Conservation (phyloP, 352 stramenopile species). For the Elongisporangium senticosum region DNA sequence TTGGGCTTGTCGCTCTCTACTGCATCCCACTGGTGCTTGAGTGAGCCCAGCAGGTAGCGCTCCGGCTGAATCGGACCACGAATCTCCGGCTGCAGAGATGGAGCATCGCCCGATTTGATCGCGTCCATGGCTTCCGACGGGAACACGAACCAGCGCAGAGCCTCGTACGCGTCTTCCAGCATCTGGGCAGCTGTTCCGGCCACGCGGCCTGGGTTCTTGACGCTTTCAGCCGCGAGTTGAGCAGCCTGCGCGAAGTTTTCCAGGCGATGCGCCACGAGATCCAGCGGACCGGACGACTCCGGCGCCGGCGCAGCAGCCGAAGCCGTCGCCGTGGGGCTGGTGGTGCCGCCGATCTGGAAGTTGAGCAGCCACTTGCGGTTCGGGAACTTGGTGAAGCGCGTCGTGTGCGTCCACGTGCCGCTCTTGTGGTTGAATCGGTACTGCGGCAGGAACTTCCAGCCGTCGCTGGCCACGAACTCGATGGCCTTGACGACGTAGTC, state of each 20-base stretch:
- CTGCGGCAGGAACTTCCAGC: slow-evolving; percentile 90
- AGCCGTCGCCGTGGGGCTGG: slow-evolving; percentile 31
- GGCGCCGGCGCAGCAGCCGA: background rate
- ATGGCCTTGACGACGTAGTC: slow-evolving; percentile 93
- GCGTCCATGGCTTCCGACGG: slow-evolving; percentile 80
- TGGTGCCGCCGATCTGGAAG: slow-evolving; percentile 83
- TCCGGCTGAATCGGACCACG: slow-evolving; percentile 44
- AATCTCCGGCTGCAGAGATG: slow-evolving; percentile 28
- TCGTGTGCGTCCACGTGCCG: slow-evolving; percentile 89
- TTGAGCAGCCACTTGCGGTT: slow-evolving; percentile 53
- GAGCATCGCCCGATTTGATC: slow-evolving; percentile 83
- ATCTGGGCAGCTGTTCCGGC: slow-evolving; percentile 38
- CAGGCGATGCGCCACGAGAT: slow-evolving; percentile 23
- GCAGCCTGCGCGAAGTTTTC: slow-evolving; percentile 38
- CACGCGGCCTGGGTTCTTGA: slow-evolving; percentile 16
- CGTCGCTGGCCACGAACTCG: slow-evolving; percentile 90
- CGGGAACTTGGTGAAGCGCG: slow-evolving; percentile 44
- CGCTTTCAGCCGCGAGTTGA: slow-evolving; percentile 18
- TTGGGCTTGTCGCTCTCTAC: background rate
- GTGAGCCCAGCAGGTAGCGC: slow-evolving; percentile 31
- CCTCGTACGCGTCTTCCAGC: slow-evolving; percentile 40
- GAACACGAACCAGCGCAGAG: slow-evolving; percentile 73
- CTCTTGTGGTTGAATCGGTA: slow-evolving; percentile 95
- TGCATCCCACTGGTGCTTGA: slow-evolving; percentile 42
- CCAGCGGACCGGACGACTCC: slow-evolving; percentile 17